Evolutionary conservation across 2,329 filamentous ascomycete genomes (phyloP), one percentile per base, ranked within the genome.

Genomic region (Periconia sp.): DNA sequence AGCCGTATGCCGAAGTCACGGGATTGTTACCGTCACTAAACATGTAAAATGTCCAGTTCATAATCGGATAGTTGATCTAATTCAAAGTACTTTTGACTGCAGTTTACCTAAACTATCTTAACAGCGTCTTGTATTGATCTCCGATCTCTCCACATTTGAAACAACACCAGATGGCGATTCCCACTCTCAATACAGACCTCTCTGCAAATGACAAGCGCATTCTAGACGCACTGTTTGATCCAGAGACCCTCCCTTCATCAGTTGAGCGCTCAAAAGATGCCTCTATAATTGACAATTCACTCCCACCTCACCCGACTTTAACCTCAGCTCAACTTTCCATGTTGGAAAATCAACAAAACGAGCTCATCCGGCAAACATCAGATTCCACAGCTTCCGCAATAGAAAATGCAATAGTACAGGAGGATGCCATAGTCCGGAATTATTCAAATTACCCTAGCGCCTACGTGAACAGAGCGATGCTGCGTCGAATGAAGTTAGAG

Each of bases 391-490:
- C 18, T 3, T 2, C 33, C 4, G 36, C 31, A 4, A 54, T 67
- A 24, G 43, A 57, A 4, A 33, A 44, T 10, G 61, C 56, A 13
- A 52, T 64, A 3, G 17, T 19, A 8, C 67, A 73, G 5, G 72
- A 92, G 4, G 75, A 78, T 21, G 61, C 68, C 2, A 73, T 90
- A 22, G 80, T 90, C 28, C 59, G 72, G 2, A 68, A 79, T 17
- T 65, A 82, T 39, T 85, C 87, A 3, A 68, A 73, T 22, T 92
- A 92, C 66, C 86, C 87, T 16, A 88, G 85, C 50, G 86, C 84
- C 5, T 80, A 83, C 44, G 87, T 90, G 64, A 92, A 92, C 68
- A 79, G 87, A 36, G 88, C 85, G 3, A 88, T 92, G 65, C 78
- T 85, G 7, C 57, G 80, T 21, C 73, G 86, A 16, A 74, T 85